Evolutionary conservation across 2,329 filamentous ascomycete species (phyloP), one percentile per base, ranked within the genome.

Genomic region (Penicillium vulpinum): DNA sequence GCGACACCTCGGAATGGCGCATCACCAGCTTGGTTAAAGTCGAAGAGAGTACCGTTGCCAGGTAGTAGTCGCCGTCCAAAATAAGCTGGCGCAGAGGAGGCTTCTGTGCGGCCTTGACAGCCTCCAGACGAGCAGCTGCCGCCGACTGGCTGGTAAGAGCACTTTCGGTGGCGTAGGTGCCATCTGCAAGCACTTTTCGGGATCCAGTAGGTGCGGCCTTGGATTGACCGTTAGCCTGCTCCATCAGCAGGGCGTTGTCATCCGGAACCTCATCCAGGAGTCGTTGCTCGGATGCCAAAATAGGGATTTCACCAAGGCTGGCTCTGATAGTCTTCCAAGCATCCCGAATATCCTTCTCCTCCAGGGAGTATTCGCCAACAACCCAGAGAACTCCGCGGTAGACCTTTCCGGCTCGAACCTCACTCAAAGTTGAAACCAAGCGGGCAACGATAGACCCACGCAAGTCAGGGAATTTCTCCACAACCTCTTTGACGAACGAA

Each of bases 331-430:
- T 86, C 78, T 94, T 97, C 94, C 94, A 99, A 0, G 93, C 93
- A 70, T 96, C 93, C 63, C 91, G 86, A 67, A 99, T 97, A 68
- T 97, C 92, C 69, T 87, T 92, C 74, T 94, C 90, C 71, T 97
- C 92, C 31, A 96, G 80, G 29, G 92, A 96, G 75, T 97, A 99
- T 76, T 99, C 94, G 73, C 94, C 94, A 64, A 99, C 87, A 67
- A 97, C 96, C 94, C 94, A 99, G 62, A 99, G 82, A 44, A 95
- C 94, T 46, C 94, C 94, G 56, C 94, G 87, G 75, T 97, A 99
- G 16, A 99, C 93, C 80, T 97, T 99, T 44, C 94, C 94, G 61
- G 94, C 92, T 58, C 94, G 88, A 26, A 99, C 94, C 75, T 99
- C 94, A 67, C 88, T 88, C 43, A 99, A 81, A 1, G 94, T 97